Conservation (phyloP, 805 yeast genomes). For the Schizosaccharomyces osmophilus region DNA sequence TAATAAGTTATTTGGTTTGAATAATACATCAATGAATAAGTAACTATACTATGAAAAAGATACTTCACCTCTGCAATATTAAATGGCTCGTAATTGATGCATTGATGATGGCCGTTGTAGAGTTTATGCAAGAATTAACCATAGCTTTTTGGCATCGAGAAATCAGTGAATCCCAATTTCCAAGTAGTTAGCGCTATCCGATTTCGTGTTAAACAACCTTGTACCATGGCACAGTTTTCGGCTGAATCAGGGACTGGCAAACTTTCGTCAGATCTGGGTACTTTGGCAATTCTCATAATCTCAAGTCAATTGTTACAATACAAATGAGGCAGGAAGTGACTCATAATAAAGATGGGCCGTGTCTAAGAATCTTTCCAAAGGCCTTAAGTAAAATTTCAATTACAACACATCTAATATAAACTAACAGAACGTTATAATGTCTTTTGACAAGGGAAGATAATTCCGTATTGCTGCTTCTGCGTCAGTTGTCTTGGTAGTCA, state of each 20-base stretch:
- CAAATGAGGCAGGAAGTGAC: not conserved
- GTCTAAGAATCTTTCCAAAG: not conserved
- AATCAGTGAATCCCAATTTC: not conserved
- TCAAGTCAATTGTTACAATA: not conserved
- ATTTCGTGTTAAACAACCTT: not conserved
- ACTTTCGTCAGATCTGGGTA: not conserved
- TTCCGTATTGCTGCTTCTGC: not conserved
- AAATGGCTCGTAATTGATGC: conserved; percentile 49
- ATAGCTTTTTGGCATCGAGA: conserved; percentile 52
- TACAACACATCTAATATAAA: not conserved
- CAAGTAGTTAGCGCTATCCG: not conserved
- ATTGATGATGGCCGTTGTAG: conserved; percentile 57
- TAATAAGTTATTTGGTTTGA: not conserved
- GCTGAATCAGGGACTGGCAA: not conserved
- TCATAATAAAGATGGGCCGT: not conserved
- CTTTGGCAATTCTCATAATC: not conserved
- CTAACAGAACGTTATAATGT: not conserved
- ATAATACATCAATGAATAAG: not conserved
- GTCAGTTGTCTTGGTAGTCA: not conserved
- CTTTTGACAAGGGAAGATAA: not conserved
- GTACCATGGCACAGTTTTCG: not conserved
- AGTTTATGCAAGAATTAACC: conserved; percentile 63
- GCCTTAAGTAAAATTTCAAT: not conserved
- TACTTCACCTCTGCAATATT: conserved; percentile 22
- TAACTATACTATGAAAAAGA: not conserved